Evolutionary conservation across 768 basidiomycete genomes (phyloP), one percentile per base, ranked within the genome.

Genomic region (Kwoniella mangroviensis): DNA sequence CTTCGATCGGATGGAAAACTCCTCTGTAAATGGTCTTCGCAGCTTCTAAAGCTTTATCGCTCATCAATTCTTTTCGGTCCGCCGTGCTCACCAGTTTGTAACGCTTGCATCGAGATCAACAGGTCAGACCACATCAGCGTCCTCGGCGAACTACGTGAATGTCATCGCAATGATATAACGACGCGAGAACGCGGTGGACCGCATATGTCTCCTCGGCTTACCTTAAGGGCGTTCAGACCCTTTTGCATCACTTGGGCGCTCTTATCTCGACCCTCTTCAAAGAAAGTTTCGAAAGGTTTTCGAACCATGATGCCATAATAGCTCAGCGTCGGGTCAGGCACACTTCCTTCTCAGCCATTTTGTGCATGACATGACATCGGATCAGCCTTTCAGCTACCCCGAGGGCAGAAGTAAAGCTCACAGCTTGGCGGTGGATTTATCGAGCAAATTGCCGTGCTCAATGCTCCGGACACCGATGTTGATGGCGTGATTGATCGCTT

Each of bases 51-150:
- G 34, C 34, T 34, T 34, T 34, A 34, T 34, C 34, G 34, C 34
- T 34, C 34, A 4, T 34, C 34, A 34, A 34, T 3, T 34, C 34
- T 4, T 34, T 34, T 34, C 34, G 34, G 34, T 34, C 34, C 34
- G 34, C 4, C 34, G 34, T 34, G 34, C 34, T 34, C 34, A 34
- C 34, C 34, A 1, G 83, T 91, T 85, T 65, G 91, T 85, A 76
- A 88, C 85, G 83, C 90, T 86, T 61, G 91, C 89, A 84, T 89
- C 86, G 71, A 92, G 73, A 75, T 90, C 86, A 65, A 87, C 5
- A 79, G 67, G 26, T 78, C 75, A 0, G 79, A 82, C 5, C 26
- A 67, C 65, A 17, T 57, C 65, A 22, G 65, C 45, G 13, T 67
- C 57, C 22, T 67, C 56, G 15, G 65, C 65, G n/a, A 60, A 19